A percentile compares a stretch with the other conserved stretches of the same genome.
Conservation (phyloP, 352 stramenopile genomes). For the Phytophthora ramorum region DNA sequence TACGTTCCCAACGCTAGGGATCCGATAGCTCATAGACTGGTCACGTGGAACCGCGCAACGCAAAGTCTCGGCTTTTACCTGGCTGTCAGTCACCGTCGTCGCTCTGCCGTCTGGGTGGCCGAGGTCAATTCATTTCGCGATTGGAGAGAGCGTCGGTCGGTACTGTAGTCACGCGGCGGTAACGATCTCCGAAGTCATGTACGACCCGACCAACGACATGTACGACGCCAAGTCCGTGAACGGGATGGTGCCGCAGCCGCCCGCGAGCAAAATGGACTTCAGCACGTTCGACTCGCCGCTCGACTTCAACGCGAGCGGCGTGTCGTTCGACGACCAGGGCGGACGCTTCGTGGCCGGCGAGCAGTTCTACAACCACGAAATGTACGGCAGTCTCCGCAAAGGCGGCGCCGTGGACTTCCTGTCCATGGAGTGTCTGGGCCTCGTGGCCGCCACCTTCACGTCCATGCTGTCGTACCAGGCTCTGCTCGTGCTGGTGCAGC, state of each 20-base stretch:
- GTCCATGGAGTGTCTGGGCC: slow-evolving; percentile 68
- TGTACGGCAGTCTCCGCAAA: slow-evolving; percentile 72
- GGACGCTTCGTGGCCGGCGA: slow-evolving; percentile 68
- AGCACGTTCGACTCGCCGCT: slow-evolving; percentile 46
- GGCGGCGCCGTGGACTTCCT: slow-evolving; percentile 61
- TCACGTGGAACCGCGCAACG: slow-evolving; percentile 14
- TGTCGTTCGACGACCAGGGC: slow-evolving; percentile 44
- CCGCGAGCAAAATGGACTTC: slow-evolving; percentile 41
- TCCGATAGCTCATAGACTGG: slow-evolving; percentile 32
- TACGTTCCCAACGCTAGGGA: slow-evolving; percentile 30
- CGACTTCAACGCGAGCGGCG: slow-evolving; percentile 38
- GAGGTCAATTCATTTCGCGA: slow-evolving; percentile 25
- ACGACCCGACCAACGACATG: slow-evolving; percentile 20
- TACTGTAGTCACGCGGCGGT: too few species aligned
- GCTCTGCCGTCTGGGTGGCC: background rate
- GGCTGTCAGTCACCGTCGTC: slow-evolving; percentile 26
- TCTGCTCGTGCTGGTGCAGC: slow-evolving; percentile 55
- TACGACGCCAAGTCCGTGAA: slow-evolving; percentile 40
- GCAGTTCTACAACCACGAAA: slow-evolving; percentile 80
- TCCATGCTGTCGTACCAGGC: slow-evolving; percentile 75
- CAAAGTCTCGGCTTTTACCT: slow-evolving; percentile 15
- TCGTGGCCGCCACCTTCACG: slow-evolving; percentile 69
- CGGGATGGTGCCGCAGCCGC: slow-evolving; percentile 40
- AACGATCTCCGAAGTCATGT: slow-evolving; percentile 7
- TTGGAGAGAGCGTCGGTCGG: slow-evolving; percentile 11